phyloP scores from a whole-genome alignment of 2,329 filamentous ascomycete species.

The Colletotrichum tamarilloi region DNA sequence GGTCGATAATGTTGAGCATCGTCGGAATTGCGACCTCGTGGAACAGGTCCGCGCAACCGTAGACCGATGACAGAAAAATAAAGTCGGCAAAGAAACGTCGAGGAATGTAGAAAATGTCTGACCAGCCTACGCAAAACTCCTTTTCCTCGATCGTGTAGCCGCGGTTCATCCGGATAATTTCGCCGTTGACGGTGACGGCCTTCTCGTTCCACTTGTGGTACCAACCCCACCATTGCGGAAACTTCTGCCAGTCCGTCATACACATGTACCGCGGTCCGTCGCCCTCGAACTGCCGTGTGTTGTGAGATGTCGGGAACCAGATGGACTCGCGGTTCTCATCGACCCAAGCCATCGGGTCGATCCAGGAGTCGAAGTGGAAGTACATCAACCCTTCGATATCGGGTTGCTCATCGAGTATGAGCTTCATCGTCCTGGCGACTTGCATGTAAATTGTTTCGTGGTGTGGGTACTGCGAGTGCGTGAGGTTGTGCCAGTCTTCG shows the following conservation, averaged over 20 bases:
- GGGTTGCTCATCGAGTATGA: slow-evolving; percentile 41
- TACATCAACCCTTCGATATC: slow-evolving; percentile 44
- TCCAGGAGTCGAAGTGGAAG: slow-evolving; percentile 48
- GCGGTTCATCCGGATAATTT: slow-evolving; percentile 11
- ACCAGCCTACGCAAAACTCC: slow-evolving; percentile 46
- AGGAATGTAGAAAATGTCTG: slow-evolving; percentile 48
- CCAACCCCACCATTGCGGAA: slow-evolving; percentile 39
- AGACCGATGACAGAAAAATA: slow-evolving; percentile 42
- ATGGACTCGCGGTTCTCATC: slow-evolving; percentile 42
- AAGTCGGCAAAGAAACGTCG: slow-evolving; percentile 46
- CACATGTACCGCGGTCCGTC: slow-evolving; percentile 38
- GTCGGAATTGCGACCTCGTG: slow-evolving; percentile 47
- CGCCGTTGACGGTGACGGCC: slow-evolving; percentile 34
- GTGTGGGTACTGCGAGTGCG: slow-evolving; percentile 41
- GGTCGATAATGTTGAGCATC: slow-evolving; percentile 45
- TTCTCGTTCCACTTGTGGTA: slow-evolving; percentile 27
- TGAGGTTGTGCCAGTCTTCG: slow-evolving; percentile 39
- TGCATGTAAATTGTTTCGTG: slow-evolving; percentile 38
- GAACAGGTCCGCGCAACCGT: slow-evolving; percentile 39
- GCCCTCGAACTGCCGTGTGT: slow-evolving; percentile 26
- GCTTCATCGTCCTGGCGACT: slow-evolving; percentile 44
- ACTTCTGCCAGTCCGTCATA: slow-evolving; percentile 37
- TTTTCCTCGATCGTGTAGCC: slow-evolving; percentile 25
- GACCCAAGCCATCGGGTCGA: slow-evolving; percentile 43
- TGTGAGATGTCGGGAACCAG: slow-evolving; percentile 40